Evolutionary conservation across 345 rosid species (phyloP).

Genomic region (Sisymbrium altissimum): DNA sequence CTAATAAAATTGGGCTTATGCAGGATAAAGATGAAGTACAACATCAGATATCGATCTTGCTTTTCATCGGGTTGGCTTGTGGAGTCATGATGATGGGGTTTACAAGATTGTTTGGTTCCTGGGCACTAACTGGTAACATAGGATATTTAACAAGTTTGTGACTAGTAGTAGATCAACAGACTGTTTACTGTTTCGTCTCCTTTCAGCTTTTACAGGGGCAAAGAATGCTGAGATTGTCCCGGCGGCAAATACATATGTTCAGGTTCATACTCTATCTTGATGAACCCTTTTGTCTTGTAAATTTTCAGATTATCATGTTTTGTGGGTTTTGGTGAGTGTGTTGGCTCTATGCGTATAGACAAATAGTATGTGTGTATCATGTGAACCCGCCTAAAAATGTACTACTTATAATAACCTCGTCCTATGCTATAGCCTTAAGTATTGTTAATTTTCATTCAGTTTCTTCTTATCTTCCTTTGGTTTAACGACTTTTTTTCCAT

Average conservation of each 20-base stretch:
- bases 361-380: background rate
- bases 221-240: constrained; percentile 70
- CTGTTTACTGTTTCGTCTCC: constrained; percentile 15
- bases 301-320: constrained; percentile 1
- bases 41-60: constrained; percentile 84
- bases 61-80: constrained; percentile 67
- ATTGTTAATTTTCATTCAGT: background rate
- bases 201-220: constrained; percentile 74
- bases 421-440: background rate
- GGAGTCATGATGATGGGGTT: constrained; percentile 67
- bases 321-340: constrained; percentile 5
- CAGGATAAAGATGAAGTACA: constrained; percentile 85
- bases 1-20: constrained; percentile 23
- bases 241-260: constrained; percentile 80
- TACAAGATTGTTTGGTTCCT: constrained; percentile 65
- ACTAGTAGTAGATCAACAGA: background rate
- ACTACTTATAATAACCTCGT: background rate
- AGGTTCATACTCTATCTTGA: constrained; percentile 47
- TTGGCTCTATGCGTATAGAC: background rate
- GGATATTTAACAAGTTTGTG: background rate
- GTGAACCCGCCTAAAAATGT: background rate
- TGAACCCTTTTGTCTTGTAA: background rate
- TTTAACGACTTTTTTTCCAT: background rate
- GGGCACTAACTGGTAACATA: constrained; percentile 71
- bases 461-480: constrained; percentile 1